Evolutionary conservation across 495 filamentous ascomycete genomes (phyloP).

Genomic region (Pseudevernia furfuracea): DNA sequence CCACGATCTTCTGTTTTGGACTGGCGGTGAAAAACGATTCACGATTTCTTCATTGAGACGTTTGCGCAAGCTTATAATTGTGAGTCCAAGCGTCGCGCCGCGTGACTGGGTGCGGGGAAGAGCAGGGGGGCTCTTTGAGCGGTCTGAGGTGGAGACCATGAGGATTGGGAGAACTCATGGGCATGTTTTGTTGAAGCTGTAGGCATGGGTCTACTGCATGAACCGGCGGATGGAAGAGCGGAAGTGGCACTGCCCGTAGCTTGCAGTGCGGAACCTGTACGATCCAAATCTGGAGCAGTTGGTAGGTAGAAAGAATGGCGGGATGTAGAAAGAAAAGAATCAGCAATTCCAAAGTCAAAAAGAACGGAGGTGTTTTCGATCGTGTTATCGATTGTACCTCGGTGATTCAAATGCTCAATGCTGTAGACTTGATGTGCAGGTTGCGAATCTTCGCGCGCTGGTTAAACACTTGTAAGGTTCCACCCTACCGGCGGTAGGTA

Average conservation of each 20-base stretch:
- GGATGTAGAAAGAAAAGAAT: neutral
- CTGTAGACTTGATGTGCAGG: neutral
- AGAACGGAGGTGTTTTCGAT: too few relatives aligned
- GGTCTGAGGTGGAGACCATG: neutral
- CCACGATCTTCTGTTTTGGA: too few relatives aligned
- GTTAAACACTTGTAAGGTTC: too few relatives aligned
- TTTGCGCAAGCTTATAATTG: neutral
- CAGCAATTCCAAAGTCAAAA: neutral
- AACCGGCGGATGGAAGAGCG: neutral
- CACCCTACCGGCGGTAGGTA: too few relatives aligned
- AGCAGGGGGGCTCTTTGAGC: neutral
- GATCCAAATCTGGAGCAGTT: neutral
- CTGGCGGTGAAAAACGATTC: neutral
- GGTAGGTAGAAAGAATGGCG: neutral
- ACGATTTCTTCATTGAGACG: neutral
- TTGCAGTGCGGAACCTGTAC: neutral
- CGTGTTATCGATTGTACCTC: too few relatives aligned
- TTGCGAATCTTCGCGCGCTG: neutral
- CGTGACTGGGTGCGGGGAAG: neutral
- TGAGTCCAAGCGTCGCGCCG: neutral
- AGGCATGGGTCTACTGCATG: neutral
- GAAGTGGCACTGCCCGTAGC: neutral
- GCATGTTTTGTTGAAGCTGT: neutral
- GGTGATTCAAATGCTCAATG: neutral
- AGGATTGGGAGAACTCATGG: neutral